Percentiles rank a stretch among this genome's conserved stretches.
Conservation (phyloP, 2,329 filamentous ascomycete genomes). For the Akanthomyces dipterigenus region DNA sequence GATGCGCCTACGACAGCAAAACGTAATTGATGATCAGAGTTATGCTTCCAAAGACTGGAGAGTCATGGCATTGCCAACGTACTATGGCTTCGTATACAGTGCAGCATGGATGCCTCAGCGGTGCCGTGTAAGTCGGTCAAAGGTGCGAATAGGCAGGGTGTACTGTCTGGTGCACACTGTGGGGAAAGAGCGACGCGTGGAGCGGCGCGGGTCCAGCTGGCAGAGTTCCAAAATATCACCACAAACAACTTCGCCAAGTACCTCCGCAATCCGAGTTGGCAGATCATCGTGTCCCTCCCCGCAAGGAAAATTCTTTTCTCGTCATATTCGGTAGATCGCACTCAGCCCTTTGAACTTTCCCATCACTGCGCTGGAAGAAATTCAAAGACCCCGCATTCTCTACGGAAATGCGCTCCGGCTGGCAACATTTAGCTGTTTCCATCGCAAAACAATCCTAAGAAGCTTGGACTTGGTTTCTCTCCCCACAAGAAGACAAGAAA, state of each 20-base stretch:
- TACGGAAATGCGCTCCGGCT: background rate
- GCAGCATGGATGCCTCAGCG: too few species aligned
- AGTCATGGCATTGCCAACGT: background rate
- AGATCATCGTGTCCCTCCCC: background rate
- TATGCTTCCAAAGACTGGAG: background rate
- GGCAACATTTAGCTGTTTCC: background rate
- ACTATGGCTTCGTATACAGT: too few species aligned
- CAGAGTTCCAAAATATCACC: background rate
- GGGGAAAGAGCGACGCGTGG: background rate
- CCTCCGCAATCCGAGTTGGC: background rate
- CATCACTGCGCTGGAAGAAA: background rate
- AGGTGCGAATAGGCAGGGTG: background rate
- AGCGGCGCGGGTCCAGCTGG: background rate
- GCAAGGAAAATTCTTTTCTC: background rate
- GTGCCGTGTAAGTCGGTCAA: background rate
- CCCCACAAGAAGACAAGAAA: background rate
- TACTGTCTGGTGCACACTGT: background rate
- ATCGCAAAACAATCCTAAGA: background rate
- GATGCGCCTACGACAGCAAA: background rate
- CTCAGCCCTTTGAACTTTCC: slow-evolving; percentile 1
- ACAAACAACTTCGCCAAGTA: background rate
- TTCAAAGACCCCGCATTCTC: slow-evolving; percentile 8
- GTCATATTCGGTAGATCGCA: background rate
- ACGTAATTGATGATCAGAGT: background rate
- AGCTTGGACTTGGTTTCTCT: background rate